Evolutionary conservation across 148 eudicot species (phyloP).

Genomic region (Salicornia ramosissima): DNA sequence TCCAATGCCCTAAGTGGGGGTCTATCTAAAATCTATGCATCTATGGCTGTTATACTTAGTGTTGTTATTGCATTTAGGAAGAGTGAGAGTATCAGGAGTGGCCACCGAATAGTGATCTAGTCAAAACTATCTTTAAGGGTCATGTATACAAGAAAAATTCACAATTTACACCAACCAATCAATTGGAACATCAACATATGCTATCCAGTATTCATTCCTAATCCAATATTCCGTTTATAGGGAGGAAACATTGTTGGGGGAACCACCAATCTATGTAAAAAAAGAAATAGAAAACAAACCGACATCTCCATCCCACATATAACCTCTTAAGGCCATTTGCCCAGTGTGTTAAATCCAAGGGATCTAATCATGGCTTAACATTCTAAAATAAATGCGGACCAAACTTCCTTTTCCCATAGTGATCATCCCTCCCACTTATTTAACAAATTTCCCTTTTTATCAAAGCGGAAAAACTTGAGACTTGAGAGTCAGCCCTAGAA

Average conservation of each 20-base stretch:
- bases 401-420: not conserved
- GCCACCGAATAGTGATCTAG: too few relatives aligned
- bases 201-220: not conserved
- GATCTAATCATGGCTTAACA: not conserved
- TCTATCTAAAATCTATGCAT: too few relatives aligned
- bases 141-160: too few relatives aligned
- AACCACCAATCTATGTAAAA: not conserved
- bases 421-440: not conserved
- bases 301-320: too few relatives aligned
- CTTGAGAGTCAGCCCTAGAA: not conserved
- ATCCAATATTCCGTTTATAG: not conserved
- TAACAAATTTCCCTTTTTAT: not conserved
- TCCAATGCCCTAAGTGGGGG: too few relatives aligned
- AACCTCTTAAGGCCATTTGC: not conserved
- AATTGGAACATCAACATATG: not conserved
- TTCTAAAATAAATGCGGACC: not conserved
- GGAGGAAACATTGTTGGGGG: too few relatives aligned
- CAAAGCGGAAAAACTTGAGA: not conserved
- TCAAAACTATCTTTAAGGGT: too few relatives aligned
- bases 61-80: too few relatives aligned
- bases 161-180: not conserved
- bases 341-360: not conserved
- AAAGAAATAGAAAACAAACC: not conserved
- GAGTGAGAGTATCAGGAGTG: too few relatives aligned
- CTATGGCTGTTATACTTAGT: too few relatives aligned